These are phyloP conservation scores for Penicillium robsamsonii DNA, from an alignment of 495 filamentous ascomycete genomes.

Conservation along the genomic window DNA sequence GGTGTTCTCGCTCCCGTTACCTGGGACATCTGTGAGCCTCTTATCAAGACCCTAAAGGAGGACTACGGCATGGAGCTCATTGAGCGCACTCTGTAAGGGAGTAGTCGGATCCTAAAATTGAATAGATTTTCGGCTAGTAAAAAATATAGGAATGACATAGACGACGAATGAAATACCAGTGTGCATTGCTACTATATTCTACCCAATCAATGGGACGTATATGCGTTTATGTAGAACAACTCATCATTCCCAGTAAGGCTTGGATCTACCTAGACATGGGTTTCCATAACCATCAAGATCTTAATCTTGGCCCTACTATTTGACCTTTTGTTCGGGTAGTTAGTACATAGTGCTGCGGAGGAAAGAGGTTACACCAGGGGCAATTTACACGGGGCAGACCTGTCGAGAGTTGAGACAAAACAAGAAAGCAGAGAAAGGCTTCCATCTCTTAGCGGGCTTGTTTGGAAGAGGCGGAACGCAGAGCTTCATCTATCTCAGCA, in stretches of 20 bases:
- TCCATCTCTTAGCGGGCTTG: neutral
- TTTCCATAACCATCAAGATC: too few relatives aligned
- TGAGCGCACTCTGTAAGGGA: slow-evolving; percentile 14
- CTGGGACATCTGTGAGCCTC: slow-evolving; percentile 62
- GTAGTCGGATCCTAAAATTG: neutral
- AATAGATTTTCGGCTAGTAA: neutral
- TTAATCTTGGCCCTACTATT: too few relatives aligned
- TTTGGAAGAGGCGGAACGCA: neutral
- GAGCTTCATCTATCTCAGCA: neutral
- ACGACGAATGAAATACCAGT: slow-evolving; percentile 10
- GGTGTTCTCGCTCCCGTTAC: slow-evolving; percentile 83
- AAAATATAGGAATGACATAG: slow-evolving; percentile 12
- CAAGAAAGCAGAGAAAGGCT: neutral
- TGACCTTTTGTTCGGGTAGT: too few relatives aligned
- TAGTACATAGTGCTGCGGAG: too few relatives aligned
- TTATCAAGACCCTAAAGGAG: slow-evolving; percentile 60
- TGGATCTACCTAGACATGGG: too few relatives aligned
- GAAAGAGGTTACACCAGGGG: too few relatives aligned
- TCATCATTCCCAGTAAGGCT: neutral
- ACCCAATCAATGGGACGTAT: neutral
- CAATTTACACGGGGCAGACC: neutral
- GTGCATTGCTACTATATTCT: slow-evolving; percentile 3
- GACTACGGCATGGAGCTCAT: slow-evolving; percentile 13
- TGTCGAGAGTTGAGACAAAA: neutral
- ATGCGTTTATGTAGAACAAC: neutral